Percentiles rank a stretch among this genome's conserved stretches.
phyloP scores from a whole-genome alignment of 208 protist genomes.

The Leishmania tropica region DNA sequence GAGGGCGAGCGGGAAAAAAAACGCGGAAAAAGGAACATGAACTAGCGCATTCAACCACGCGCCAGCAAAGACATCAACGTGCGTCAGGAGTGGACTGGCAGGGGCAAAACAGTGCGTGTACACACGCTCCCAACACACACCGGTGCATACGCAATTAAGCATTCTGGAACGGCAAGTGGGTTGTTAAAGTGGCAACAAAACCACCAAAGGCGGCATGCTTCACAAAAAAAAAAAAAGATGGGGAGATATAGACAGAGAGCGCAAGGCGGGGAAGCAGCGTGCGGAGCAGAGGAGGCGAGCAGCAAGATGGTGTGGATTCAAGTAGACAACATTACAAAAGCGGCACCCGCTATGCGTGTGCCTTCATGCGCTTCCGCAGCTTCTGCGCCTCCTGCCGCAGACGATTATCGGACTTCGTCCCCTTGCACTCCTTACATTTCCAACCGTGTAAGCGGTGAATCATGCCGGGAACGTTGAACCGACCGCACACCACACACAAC shows the following conservation, averaged over 20 bases:
- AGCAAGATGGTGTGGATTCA: not conserved
- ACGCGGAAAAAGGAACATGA: not conserved
- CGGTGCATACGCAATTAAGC: not conserved
- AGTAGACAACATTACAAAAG: not conserved
- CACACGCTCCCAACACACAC: too few species aligned
- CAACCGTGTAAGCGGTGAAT: slow-evolving; percentile 69
- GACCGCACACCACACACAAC: slow-evolving; percentile 87
- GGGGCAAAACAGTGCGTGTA: not conserved
- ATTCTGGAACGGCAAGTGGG: not conserved
- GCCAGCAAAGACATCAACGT: not conserved
- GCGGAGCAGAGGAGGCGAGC: not conserved
- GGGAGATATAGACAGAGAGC: not conserved
- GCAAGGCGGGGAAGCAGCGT: not conserved
- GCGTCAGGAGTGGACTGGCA: not conserved
- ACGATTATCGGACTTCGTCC: slow-evolving; percentile 63
- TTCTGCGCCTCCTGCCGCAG: slow-evolving; percentile 63
- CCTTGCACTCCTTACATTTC: slow-evolving; percentile 90
- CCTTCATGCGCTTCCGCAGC: slow-evolving; percentile 30
- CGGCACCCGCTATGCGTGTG: not conserved
- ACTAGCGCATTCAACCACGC: not conserved
- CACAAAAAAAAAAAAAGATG: not conserved
- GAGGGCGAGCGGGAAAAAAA: not conserved
- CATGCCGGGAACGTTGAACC: slow-evolving; percentile 80
- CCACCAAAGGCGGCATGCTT: not conserved
- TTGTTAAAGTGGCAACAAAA: not conserved